Evolutionary conservation across 345 rosid species (phyloP).

Genomic region (Iberis pinnata): DNA sequence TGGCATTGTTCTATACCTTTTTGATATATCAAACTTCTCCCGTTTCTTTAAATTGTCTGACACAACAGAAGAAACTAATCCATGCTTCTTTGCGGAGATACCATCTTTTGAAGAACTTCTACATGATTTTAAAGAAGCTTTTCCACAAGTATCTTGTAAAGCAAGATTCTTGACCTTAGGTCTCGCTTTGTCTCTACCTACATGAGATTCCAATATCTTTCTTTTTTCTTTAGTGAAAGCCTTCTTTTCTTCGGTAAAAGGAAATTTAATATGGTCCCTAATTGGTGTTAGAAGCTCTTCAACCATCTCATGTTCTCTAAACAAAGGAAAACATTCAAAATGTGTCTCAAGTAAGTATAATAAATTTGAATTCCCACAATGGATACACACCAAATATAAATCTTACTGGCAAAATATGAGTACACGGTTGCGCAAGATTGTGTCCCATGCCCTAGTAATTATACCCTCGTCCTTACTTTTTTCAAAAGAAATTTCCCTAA

Average conservation of each 20-base stretch:
- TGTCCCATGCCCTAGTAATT: slow-evolving; percentile 70
- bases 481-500: slow-evolving; percentile 60
- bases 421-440: slow-evolving; percentile 56
- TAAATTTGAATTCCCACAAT: slow-evolving; percentile 7
- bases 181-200: slow-evolving; percentile 29
- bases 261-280: slow-evolving; percentile 69
- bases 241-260: slow-evolving; percentile 39
- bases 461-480: slow-evolving; percentile 39
- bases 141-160: slow-evolving; percentile 26
- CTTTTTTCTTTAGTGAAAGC: slow-evolving; percentile 23
- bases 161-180: slow-evolving; percentile 29
- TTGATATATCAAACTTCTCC: slow-evolving; percentile 30
- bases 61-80: slow-evolving; percentile 32
- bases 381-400: background rate
- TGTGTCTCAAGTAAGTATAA: slow-evolving; percentile 20
- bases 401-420: slow-evolving; percentile 86
- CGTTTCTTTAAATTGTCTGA: slow-evolving; percentile 32
- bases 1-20: slow-evolving; percentile 18
- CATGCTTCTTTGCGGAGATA: slow-evolving; percentile 34
- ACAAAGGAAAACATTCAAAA: slow-evolving; percentile 18
- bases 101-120: slow-evolving; percentile 29
- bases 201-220: slow-evolving; percentile 28
- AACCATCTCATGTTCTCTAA: slow-evolving; percentile 64
- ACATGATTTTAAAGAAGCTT: slow-evolving; percentile 22
- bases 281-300: slow-evolving; percentile 62